Percentiles rank a stretch among this genome's conserved stretches.
Evolutionary conservation across 352 stramenopile species (phyloP).

Genomic region (Pelagophyceae sp.): DNA sequence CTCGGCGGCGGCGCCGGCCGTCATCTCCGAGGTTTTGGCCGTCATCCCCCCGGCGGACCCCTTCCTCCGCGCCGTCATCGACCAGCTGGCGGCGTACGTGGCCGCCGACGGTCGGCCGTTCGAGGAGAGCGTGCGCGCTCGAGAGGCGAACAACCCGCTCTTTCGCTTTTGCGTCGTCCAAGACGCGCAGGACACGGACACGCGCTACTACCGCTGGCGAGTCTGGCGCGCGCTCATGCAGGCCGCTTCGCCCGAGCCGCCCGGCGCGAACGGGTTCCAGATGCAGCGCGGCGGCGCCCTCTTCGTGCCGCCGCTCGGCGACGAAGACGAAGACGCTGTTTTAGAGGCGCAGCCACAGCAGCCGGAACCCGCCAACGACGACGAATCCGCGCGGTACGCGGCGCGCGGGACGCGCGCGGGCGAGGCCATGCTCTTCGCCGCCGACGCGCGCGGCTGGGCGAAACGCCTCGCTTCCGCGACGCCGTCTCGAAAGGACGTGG

Average conservation of each 20-base stretch:
- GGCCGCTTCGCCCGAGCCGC: neutral
- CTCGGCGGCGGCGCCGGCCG: neutral
- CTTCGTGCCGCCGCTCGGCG: conserved; percentile 28
- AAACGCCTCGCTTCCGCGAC: neutral
- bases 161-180: conserved; percentile 29
- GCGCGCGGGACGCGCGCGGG: neutral
- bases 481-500: conserved; percentile 15
- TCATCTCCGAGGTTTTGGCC: neutral
- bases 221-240: conserved; percentile 5
- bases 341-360: neutral
- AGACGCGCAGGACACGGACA: conserved; percentile 22
- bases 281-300: conserved; percentile 29
- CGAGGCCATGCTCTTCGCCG: neutral
- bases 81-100: conserved; percentile 34
- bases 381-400: neutral
- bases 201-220: conserved; percentile 36
- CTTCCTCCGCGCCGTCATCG: conserved; percentile 22
- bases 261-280: neutral
- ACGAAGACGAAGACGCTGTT: neutral
- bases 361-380: neutral
- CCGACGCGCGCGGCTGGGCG: neutral
- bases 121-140: conserved; percentile 30
- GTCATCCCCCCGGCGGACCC: conserved; percentile 12
- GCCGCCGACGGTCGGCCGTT: conserved; percentile 38
- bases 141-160: conserved; percentile 28